phyloP scores from a whole-genome alignment of 345 rosid genomes.

The Passiflora organensis region DNA sequence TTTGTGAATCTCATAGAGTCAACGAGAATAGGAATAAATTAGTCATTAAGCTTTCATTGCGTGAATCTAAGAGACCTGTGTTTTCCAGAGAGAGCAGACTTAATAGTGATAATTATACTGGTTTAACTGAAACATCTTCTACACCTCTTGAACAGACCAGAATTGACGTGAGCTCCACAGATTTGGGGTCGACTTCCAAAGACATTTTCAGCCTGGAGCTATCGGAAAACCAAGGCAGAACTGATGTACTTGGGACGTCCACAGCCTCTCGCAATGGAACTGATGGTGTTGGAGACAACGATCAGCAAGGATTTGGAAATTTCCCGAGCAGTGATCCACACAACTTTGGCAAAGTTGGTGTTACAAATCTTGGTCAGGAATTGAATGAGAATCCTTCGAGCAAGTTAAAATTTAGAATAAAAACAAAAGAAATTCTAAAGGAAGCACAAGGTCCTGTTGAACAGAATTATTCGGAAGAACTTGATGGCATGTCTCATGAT shows the following conservation, averaged over 20 bases:
- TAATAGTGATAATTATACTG: not conserved
- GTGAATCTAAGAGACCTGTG: constrained; percentile 48
- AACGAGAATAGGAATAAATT: constrained; percentile 14
- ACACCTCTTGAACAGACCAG: constrained; percentile 2
- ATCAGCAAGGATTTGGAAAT: constrained; percentile 14
- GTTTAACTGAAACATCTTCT: not conserved
- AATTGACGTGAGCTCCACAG: constrained; percentile 2
- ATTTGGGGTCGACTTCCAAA: constrained; percentile 12
- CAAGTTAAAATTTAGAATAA: constrained; percentile 51
- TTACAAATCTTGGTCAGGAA: constrained; percentile 29
- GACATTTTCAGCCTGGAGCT: not conserved
- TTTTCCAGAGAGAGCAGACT: constrained; percentile 33
- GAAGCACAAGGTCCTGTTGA: constrained; percentile 33
- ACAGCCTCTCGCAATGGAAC: constrained; percentile 10
- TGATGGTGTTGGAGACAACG: constrained; percentile 5
- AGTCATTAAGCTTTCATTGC: constrained; percentile 34
- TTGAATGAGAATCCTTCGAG: constrained; percentile 37
- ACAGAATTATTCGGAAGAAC: constrained; percentile 28
- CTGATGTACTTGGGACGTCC: constrained; percentile 21
- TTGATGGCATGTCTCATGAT: constrained; percentile 26
- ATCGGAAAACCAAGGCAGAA: constrained; percentile 22
- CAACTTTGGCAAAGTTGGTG: constrained; percentile 20
- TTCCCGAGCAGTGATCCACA: constrained; percentile 7
- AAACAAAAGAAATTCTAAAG: constrained; percentile 33
- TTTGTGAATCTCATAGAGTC: constrained; percentile 18